Evolutionary conservation across 1,139 yeast species (phyloP), one percentile per base, ranked within the genome.

Genomic region (Sugiyamaella castrensis): DNA sequence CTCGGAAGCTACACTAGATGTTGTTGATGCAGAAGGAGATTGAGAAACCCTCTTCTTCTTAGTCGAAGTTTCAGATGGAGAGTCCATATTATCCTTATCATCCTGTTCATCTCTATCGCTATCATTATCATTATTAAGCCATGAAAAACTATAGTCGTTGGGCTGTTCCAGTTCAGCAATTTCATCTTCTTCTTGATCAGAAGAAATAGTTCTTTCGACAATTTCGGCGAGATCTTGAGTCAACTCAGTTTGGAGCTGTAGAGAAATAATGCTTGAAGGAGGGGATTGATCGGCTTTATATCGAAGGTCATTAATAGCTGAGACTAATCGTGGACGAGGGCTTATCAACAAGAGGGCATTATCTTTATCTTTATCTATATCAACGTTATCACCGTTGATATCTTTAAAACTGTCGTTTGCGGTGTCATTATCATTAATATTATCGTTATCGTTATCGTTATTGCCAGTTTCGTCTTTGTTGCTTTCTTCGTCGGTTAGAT

Each of bases 161-260:
- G 5, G 24, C 5, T 19, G 24, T 19, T 8, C 40, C n/a, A n/a
- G n/a, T 3, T 8, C 40, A 11, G 27, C 44, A 15, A 27, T 30
- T 10, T 24, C 32, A 31, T 40, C 40, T 27, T 27, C 15, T 30
- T 41, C 44, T 15, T 41, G 34, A 26, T 41, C 44, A 24, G 43
- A 31, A 19, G 12, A 30, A 11, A 40, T 32, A n/a, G 24, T 8
- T 16, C 29, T 27, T 36, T 42, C 46, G 8, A 8, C 24, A 28
- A 42, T 42, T 8, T 34, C 26, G 8, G 27, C 46, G 16, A 42
- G 15, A 16, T 35, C 46, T 16, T 42, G 46, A 3, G 46, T 35
- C 10, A 42, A 34, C 15, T 35, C 40, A 8, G n/a, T 15, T 16
- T 35, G 40, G 8, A 42, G 24, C 8, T 35, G 40, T n/a, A 35